These are phyloP conservation scores for Epicoccum sorghinum DNA, from an alignment of 2,329 filamentous ascomycete genomes.

Conservation along the genomic window DNA sequence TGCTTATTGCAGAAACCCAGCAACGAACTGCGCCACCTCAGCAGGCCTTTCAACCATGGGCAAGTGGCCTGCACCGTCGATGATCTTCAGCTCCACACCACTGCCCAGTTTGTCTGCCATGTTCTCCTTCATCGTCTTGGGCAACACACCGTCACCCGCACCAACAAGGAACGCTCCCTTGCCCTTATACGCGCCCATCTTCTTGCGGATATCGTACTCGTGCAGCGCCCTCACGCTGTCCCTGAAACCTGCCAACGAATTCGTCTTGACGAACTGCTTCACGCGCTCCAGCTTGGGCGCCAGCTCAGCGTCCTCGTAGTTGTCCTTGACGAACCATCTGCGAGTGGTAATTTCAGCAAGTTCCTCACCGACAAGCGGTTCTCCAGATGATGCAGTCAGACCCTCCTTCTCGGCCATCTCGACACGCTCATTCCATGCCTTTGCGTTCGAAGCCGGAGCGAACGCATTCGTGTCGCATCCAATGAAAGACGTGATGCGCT, in stretches of 20 bases:
- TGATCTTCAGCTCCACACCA: conserved; percentile 65
- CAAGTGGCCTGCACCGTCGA: conserved; percentile 76
- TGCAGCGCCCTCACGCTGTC: conserved; percentile 73
- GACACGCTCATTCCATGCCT: conserved; percentile 80
- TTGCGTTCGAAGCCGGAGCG: conserved; percentile 74
- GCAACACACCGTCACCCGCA: conserved; percentile 74
- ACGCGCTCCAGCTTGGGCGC: conserved; percentile 64
- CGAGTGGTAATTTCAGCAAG: conserved; percentile 74
- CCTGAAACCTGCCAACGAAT: conserved; percentile 72
- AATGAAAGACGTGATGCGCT: conserved; percentile 66
- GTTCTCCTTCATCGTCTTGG: conserved; percentile 76
- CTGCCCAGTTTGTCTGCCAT: conserved; percentile 60
- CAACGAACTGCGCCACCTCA: conserved; percentile 69
- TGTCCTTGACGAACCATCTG: conserved; percentile 72
- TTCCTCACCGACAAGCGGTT: conserved; percentile 64
- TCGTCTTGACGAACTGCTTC: conserved; percentile 70
- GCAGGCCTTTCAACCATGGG: conserved; percentile 80
- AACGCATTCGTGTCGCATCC: conserved; percentile 80
- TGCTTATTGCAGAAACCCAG: conserved; percentile 23
- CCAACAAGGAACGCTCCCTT: conserved; percentile 75
- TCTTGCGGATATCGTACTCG: conserved; percentile 69
- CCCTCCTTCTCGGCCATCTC: conserved; percentile 66
- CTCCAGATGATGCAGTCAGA: conserved; percentile 46
- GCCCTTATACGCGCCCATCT: conserved; percentile 61
- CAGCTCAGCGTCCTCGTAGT: conserved; percentile 60